Conservation (phyloP, 805 yeast species). For the Priceomyces medius region DNA sequence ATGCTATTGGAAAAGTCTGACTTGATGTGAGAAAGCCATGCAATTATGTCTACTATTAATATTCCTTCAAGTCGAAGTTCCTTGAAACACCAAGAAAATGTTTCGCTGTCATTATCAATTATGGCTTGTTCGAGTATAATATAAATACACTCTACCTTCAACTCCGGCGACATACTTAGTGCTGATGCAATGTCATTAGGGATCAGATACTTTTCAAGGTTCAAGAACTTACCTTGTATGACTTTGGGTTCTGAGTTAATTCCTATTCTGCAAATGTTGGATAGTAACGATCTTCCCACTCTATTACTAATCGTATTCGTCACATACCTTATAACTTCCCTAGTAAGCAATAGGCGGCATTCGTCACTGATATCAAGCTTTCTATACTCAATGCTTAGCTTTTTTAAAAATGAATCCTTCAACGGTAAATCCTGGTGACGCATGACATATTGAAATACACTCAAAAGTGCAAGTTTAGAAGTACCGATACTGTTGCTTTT, state of each 20-base stretch:
- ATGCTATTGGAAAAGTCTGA: not conserved
- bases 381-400: slow-evolving; percentile 8
- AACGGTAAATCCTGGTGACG: not conserved
- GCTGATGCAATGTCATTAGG: slow-evolving; percentile 17
- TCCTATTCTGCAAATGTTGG: not conserved
- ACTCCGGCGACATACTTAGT: slow-evolving; percentile 13
- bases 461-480: slow-evolving; percentile 25
- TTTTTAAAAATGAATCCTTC: slow-evolving; percentile 9
- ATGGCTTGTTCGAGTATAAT: slow-evolving; percentile 23
- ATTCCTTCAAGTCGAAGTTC: slow-evolving; percentile 32
- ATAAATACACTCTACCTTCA: slow-evolving; percentile 19
- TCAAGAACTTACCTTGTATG: slow-evolving; percentile 5
- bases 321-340: slow-evolving; percentile 17
- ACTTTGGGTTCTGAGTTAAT: not conserved
- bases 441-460: slow-evolving; percentile 17
- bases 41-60: slow-evolving; percentile 16
- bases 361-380: slow-evolving; percentile 15
- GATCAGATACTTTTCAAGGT: slow-evolving; percentile 18
- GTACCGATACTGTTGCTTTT: slow-evolving; percentile 16
- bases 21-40: not conserved
- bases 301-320: slow-evolving; percentile 18
- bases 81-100: slow-evolving; percentile 28
- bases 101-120: slow-evolving; percentile 18
- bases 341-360: slow-evolving; percentile 15
- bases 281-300: slow-evolving; percentile 10